phyloP scores from a whole-genome alignment of 2,329 filamentous ascomycete genomes.

The Alternaria infectoria region DNA sequence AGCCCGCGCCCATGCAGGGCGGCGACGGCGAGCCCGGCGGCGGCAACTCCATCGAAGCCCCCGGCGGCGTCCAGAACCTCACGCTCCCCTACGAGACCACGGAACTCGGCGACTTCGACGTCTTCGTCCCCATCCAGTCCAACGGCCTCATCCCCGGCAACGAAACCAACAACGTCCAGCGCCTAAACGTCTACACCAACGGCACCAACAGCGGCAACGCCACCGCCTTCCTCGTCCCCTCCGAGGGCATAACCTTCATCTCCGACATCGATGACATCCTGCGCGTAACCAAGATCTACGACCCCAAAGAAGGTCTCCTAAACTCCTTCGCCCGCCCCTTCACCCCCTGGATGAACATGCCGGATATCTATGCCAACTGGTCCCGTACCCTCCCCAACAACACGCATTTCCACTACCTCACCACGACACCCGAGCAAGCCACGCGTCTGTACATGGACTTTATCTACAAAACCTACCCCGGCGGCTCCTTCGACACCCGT shows the following conservation, averaged over 20 bases:
- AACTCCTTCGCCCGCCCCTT: conserved; percentile 79
- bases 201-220: conserved; percentile 72
- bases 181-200: conserved; percentile 71
- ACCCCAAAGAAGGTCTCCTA: conserved; percentile 74
- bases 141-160: conserved; percentile 66
- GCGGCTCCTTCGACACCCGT: conserved; percentile 75
- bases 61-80: conserved; percentile 68
- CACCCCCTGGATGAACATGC: conserved; percentile 79
- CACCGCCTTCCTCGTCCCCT: conserved; percentile 77
- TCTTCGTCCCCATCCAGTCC: conserved; percentile 69
- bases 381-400: conserved; percentile 65
- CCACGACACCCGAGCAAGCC: conserved; percentile 78
- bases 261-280: conserved; percentile 83
- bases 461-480: conserved; percentile 79
- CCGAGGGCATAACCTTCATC: conserved; percentile 72
- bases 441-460: conserved; percentile 80
- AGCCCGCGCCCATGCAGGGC: conserved; percentile 64
- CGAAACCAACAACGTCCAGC: conserved; percentile 68
- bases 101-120: conserved; percentile 72
- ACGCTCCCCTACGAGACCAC: conserved; percentile 72
- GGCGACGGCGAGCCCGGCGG: conserved; percentile 57
- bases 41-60: conserved; percentile 58
- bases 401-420: conserved; percentile 81
- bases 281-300: conserved; percentile 80
- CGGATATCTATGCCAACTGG: conserved; percentile 79